Conservation (phyloP, 1,284 basidiomycete genomes). For the Xanthoconium separans region DNA sequence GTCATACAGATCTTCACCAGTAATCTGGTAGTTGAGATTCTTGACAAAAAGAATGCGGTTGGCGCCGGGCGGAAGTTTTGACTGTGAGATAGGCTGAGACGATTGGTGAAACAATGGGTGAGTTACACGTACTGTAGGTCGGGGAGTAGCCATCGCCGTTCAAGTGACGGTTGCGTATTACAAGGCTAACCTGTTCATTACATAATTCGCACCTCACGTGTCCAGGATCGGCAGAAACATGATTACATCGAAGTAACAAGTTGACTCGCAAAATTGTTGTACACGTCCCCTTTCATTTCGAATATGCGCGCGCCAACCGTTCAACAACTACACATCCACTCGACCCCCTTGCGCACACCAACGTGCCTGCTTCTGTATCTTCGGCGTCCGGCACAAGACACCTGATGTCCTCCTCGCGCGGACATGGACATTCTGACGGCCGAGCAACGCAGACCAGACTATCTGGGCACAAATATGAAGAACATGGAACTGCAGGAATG, state of each 20-base stretch:
- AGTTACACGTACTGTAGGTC: constrained; percentile 56
- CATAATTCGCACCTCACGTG: constrained; percentile 12
- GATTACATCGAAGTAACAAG: background rate
- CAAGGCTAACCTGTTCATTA: constrained; percentile 8
- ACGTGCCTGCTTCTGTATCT: constrained; percentile 40
- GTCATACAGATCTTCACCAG: constrained; percentile 93
- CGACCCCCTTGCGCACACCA: constrained; percentile 57
- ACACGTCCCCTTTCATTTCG: constrained; percentile 2
- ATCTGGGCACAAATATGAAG: constrained; percentile 58
- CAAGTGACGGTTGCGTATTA: constrained; percentile 10
- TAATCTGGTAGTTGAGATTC: constrained; percentile 94
- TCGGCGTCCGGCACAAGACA: constrained; percentile 54
- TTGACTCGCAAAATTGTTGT: background rate
- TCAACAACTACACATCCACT: constrained; percentile 53
- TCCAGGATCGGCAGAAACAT: background rate
- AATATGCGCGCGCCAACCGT: constrained; percentile 37
- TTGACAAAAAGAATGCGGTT: constrained; percentile 86
- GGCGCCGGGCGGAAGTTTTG: constrained; percentile 82
- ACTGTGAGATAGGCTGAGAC: constrained; percentile 37
- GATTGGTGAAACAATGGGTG: background rate
- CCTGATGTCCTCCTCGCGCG: constrained; percentile 56
- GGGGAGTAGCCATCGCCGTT: constrained; percentile 53
- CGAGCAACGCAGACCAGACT: constrained; percentile 57
- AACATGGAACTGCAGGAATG: constrained; percentile 50
- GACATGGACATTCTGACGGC: constrained; percentile 61